Evolutionary conservation across 768 basidiomycete species (phyloP).

Genomic region (Tylopilus subfusipes): DNA sequence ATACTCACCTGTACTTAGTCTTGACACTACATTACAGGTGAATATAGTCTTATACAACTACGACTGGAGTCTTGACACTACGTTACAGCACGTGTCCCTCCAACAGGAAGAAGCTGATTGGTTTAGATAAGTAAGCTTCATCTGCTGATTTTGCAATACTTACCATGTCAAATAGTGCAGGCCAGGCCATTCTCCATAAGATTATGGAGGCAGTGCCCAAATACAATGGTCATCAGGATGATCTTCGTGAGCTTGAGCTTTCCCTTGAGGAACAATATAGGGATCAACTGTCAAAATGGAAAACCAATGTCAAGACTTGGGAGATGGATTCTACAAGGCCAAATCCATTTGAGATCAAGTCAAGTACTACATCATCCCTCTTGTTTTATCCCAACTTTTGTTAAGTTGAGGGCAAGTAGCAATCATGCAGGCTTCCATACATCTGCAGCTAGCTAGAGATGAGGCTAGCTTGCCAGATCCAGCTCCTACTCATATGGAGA

Average conservation of each 20-base stretch:
- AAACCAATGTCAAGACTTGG: background rate
- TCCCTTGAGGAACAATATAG: background rate
- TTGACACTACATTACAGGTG: no score
- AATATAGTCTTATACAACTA: no score
- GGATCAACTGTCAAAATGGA: background rate
- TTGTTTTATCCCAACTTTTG: no score
- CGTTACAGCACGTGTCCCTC: no score
- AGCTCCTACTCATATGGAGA: background rate
- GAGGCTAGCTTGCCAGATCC: background rate
- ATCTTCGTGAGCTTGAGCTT: background rate
- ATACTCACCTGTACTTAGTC: no score
- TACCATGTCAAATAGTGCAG: background rate
- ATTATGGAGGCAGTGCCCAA: conserved; percentile 4
- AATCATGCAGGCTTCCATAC: background rate
- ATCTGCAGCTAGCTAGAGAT: background rate
- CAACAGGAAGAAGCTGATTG: conserved; percentile 27
- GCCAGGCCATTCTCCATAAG: background rate
- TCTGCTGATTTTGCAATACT: background rate
- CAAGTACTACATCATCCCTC: no score
- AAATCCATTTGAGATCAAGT: conserved; percentile 10
- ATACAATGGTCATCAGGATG: conserved; percentile 1
- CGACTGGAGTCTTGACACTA: no score
- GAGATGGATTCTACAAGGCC: conserved; percentile 3
- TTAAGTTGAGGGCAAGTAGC: no score
- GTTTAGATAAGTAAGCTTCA: conserved; percentile 17